Evolutionary conservation across 371 early-diverging fungal species (phyloP).

Genomic region (Phascolomyces articulosus): DNA sequence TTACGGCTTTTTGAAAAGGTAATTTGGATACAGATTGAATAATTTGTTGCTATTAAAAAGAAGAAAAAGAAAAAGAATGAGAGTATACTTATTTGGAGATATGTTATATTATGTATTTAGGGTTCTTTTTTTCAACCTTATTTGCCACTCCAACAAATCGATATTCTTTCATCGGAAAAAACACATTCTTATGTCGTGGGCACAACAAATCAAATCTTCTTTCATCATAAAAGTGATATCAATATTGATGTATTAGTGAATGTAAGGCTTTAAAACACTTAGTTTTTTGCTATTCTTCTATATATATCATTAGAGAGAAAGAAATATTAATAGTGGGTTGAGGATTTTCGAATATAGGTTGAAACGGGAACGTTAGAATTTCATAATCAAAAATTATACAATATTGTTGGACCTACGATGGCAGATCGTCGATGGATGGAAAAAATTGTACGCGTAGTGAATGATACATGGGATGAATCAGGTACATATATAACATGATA

Average conservation of each 20-base stretch:
- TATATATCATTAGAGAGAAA: too few species aligned
- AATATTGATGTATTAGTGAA: conserved; percentile 80
- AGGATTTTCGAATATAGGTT: conserved; percentile 48
- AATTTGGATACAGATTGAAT: not conserved
- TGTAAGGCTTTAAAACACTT: conserved; percentile 40
- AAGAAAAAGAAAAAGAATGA: too few species aligned
- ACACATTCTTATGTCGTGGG: conserved; percentile 77
- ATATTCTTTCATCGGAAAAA: conserved; percentile 67
- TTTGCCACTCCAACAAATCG: conserved; percentile 84
- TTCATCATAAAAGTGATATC: conserved; percentile 70
- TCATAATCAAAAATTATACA: conserved; percentile 58
- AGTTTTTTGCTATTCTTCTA: too few species aligned
- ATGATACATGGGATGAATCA: conserved; percentile 55
- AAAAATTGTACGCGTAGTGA: conserved; percentile 59
- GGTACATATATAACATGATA: conserved; percentile 37
- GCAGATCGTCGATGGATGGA: conserved; percentile 72
- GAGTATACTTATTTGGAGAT: not conserved
- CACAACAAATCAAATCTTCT: conserved; percentile 81
- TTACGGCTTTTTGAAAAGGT: conserved; percentile 76
- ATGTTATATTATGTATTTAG: conserved; percentile 28
- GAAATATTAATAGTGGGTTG: conserved; percentile 78
- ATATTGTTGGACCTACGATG: conserved; percentile 50
- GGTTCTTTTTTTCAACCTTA: conserved; percentile 86
- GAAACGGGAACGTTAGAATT: conserved; percentile 79
- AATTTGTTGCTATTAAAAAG: not conserved